Evolutionary conservation across 192 early-diverging fungal genomes (phyloP).

Genomic region (Backusella tuberculispora): DNA sequence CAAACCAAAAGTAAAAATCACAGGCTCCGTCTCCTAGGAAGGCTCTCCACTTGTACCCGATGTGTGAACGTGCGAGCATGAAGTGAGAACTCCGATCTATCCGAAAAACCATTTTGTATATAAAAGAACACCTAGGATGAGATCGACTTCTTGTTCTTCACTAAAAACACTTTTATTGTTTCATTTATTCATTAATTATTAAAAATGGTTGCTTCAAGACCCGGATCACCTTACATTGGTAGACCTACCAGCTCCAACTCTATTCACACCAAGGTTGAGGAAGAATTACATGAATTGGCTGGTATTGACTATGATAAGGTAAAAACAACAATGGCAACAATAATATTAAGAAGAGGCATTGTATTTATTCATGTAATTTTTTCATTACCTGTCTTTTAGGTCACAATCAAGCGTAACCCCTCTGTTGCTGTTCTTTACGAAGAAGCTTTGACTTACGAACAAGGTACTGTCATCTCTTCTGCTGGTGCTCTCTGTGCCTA

Average conservation of each 20-base stretch:
- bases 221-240: slow-evolving; percentile 33
- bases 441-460: slow-evolving; percentile 84
- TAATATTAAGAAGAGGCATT: not conserved
- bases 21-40: not conserved
- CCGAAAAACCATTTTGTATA: slow-evolving; percentile 5
- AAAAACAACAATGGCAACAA: not conserved
- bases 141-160: slow-evolving; percentile 9
- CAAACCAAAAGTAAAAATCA: slow-evolving; percentile 9
- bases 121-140: not conserved
- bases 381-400: slow-evolving; percentile 17
- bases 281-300: slow-evolving; percentile 69
- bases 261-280: slow-evolving; percentile 55
- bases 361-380: not conserved
- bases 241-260: slow-evolving; percentile 37
- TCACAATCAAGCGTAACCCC: slow-evolving; percentile 83
- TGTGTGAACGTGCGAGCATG: slow-evolving; percentile 9
- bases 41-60: slow-evolving; percentile 11
- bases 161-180: not conserved
- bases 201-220: slow-evolving; percentile 35
- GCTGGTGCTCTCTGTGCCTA: slow-evolving; percentile 89
- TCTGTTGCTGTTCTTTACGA: slow-evolving; percentile 91
- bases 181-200: slow-evolving; percentile 22
- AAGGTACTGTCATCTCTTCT: slow-evolving; percentile 87
- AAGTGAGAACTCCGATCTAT: slow-evolving; percentile 1
- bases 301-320: slow-evolving; percentile 79